Evolutionary conservation across 495 filamentous ascomycete species (phyloP), one percentile per base, ranked within the genome.

Genomic region (Penicillium soppii): DNA sequence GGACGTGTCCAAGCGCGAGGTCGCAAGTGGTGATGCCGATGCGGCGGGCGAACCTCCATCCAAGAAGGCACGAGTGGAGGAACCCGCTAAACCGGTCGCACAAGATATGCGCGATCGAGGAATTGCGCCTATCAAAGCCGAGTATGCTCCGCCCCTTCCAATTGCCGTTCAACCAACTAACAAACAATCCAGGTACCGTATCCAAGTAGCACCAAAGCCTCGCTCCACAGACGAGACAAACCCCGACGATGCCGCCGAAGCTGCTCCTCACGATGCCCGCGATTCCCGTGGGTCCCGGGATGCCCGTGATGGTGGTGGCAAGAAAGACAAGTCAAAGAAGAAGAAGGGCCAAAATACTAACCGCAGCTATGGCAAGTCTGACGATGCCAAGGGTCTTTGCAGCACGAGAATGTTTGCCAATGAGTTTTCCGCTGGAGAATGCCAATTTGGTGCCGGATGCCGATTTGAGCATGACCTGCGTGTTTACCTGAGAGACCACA

Each of bases 331-430:
- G 55, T 76, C 74, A 53, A 82, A 77, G 64, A 85, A 82, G 54
- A 86, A 85, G 61, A 86, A 87, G 58, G 91, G 92, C 22, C 94
- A 97, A 66, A 97, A 98, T 62, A 91, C 83, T 53, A 83, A 79
- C 54, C 83, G 94, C 43, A 81, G 79, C n/a, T 98, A 95, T 62
- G 92, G 91, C 36, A 81, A 67, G 35, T 91, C 89, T 15, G 79
- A 81, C 36, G 94, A 98, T 66, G 81, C 78, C 9, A 74, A 92
- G 26, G 82, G 82, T 32, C 78, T 98, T 4, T 98, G 94, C 70
- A 79, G 81, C 42, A 89, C 80, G 29, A 74, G 87, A 49, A 78
- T 76, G 7, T 79, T 75, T 55, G 76, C 65, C 22, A 75, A 84
- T 19, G 91, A 97, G 64, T 94, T 92, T 60, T 89, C 85, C 3